Evolutionary conservation across 768 basidiomycete genomes (phyloP), one percentile per base, ranked within the genome.

Genomic region (Lactifluus hygrophoroides): DNA sequence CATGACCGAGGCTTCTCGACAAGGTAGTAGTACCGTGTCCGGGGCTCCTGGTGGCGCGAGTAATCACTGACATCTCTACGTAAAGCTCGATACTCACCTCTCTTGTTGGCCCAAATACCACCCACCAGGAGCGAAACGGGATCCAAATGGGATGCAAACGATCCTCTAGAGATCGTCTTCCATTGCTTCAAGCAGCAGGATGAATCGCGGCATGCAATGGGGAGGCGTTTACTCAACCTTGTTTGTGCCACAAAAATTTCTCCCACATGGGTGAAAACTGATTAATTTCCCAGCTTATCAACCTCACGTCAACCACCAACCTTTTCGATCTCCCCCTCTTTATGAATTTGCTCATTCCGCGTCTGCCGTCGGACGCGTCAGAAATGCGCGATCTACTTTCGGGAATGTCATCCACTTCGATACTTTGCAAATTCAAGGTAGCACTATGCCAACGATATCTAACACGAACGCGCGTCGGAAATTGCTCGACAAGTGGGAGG

Each of bases 31-130:
- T 23, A 47, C 11, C 7, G 19, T 42, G 13, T 44, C n/a, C 13
- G 42, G 42, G 14, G 6, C 34, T 43, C 46, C 46, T 35, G 14
- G 9, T 35, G 19, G 17, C 11, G n/a, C 10, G 23, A 5, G 21
- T 40, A 43, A 14, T 25, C 38, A 21, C 53, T 59, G 27, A 59
- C 35, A 4, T 40, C 28, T 44, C 32, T 27, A 50, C 53, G 49
- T 52, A 51, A 58, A 80, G 78, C 63, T 40, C 71, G 57, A 52
- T 74, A 78, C 61, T 85, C 84, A 0, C 74, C 76, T 5, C 72
- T 85, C 25, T 72, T 87, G 43, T 68, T 86, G 27, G 72, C 73
- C 21, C 84, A 86, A 67, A 77, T 88, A 14, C 82, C 84, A 25
- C 73, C 74, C 6, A 76, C 82, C 11, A 76, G 80, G 56, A 70